Conservation (phyloP, 1,284 basidiomycete genomes). For the Leccinum angustisporum region DNA sequence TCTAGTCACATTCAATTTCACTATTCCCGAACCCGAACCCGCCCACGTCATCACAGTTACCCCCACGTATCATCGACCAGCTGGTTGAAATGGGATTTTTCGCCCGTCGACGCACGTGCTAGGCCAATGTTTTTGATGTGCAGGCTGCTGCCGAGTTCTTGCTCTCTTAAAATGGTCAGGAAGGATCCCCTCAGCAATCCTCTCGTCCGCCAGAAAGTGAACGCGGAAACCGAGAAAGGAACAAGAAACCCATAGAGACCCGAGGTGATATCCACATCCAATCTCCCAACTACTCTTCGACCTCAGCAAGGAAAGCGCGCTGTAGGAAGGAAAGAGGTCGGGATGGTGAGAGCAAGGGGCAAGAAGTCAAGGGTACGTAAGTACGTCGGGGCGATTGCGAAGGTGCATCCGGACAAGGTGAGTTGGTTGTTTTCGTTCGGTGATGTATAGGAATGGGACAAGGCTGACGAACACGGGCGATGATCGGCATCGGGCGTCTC, state of each 20-base stretch:
- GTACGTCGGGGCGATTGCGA: slow-evolving; percentile 81
- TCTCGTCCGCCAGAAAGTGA: background rate
- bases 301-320: slow-evolving; percentile 59
- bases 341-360: slow-evolving; percentile 83
- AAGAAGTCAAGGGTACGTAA: slow-evolving; percentile 93
- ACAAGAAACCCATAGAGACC: background rate
- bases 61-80: too few species aligned
- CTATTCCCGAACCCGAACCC: too few species aligned
- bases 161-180: slow-evolving; percentile 44
- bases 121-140: slow-evolving; percentile 27
- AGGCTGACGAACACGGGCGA: too few species aligned
- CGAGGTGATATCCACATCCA: slow-evolving; percentile 1
- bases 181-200: slow-evolving; percentile 7
- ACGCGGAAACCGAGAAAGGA: too few species aligned
- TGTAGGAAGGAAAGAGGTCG: slow-evolving; percentile 77
- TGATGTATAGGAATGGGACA: too few species aligned
- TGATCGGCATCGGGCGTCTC: background rate
- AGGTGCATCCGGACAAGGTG: slow-evolving; percentile 96
- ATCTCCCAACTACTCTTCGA: background rate
- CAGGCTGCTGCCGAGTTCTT: slow-evolving; percentile 50
- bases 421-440: slow-evolving; percentile 22
- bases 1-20: too few species aligned
- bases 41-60: too few species aligned
- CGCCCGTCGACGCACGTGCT: slow-evolving; percentile 66
- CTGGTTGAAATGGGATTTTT: slow-evolving; percentile 74